Base-by-base conservation (phyloP, 2,329 filamentous ascomycete species). In the Falciphora oryzae region DNA sequence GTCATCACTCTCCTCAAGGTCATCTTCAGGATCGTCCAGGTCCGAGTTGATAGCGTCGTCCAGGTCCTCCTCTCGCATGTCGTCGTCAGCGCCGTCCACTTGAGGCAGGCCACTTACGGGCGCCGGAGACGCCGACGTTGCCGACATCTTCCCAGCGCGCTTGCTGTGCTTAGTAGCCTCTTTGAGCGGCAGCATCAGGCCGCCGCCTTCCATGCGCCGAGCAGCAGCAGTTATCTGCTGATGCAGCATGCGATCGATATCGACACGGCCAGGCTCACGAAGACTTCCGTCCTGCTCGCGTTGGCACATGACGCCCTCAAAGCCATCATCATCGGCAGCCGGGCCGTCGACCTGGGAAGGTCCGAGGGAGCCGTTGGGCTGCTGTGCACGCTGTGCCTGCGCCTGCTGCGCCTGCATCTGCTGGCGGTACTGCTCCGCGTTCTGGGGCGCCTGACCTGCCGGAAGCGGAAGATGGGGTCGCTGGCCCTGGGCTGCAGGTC, bases 21-120 rank as follows among this genome's bases (percentile, higher is more conserved):
- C 88, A 67, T 98, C 95, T 67, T 98, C 93, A 0, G 93, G 88
- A 73, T 99, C 95, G 74, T 99, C 95, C 4, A 99, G 87, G 72
- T 99, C 95, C 0, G 95, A 98, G 76, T 99, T 99, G 79, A 99
- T 99, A 1, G 94, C 95, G 68, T 97, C 93, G 16, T 87, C 86
- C 29, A 83, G 78, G 65, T 85, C 81, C 50, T 85, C 82, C 59
- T 85, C 85, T 59, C 87, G 86, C 7, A 85, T 80, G 28, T 86
- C 85, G 14, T 81, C 80, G 16, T 88, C 88, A 69, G 87, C 77
- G 35, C 89, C 90, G 69, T 94, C 89, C 63, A 84, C 83, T 66
- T 88, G 79, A 38, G 77, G 77, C 10, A 79, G 72, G 10, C 77
- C 77, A 38, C 58, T 1, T 61, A 59, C 25, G 64, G n/a, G 32